Conservation (phyloP, 495 filamentous ascomycete genomes). For the Podospora sp. region DNA sequence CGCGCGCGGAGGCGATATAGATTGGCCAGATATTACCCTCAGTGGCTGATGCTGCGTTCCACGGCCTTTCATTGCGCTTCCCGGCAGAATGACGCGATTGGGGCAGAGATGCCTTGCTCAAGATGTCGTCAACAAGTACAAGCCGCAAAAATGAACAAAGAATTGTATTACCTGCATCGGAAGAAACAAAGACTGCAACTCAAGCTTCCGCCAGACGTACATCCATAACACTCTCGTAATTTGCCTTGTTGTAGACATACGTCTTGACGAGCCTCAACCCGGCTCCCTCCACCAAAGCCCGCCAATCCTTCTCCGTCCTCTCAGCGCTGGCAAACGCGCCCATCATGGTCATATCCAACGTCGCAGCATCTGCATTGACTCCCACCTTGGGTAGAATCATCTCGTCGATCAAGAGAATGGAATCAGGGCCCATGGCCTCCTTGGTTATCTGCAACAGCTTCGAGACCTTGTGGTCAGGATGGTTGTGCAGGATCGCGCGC, state of each 20-base stretch:
- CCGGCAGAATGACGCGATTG: too few relatives aligned
- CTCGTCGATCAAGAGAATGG: slow-evolving; percentile 46
- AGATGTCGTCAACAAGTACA: too few relatives aligned
- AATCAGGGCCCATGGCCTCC: slow-evolving; percentile 40
- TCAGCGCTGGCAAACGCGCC: slow-evolving; percentile 42
- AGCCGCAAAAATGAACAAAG: too few relatives aligned
- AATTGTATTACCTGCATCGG: too few relatives aligned
- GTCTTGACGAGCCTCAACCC: slow-evolving; percentile 50
- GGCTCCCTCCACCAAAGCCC: slow-evolving; percentile 33
- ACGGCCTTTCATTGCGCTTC: too few relatives aligned
- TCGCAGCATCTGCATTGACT: slow-evolving; percentile 30
- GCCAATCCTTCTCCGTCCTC: slow-evolving; percentile 47
- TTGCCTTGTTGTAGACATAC: slow-evolving; percentile 30
- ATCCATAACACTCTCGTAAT: neutral
- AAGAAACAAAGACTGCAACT: too few relatives aligned
- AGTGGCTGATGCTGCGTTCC: too few relatives aligned
- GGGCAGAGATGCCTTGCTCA: too few relatives aligned
- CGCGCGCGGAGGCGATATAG: too few relatives aligned
- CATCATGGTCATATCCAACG: slow-evolving; percentile 49
- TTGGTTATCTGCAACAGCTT: slow-evolving; percentile 35
- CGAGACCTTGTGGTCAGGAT: slow-evolving; percentile 27
- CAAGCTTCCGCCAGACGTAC: neutral
- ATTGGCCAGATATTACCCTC: too few relatives aligned
- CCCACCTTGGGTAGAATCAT: slow-evolving; percentile 40
- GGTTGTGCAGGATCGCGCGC: slow-evolving; percentile 38